Evolutionary conservation across 2,329 filamentous ascomycete genomes (phyloP), one percentile per base, ranked within the genome.

Genomic region (Diaporthe longicolla): DNA sequence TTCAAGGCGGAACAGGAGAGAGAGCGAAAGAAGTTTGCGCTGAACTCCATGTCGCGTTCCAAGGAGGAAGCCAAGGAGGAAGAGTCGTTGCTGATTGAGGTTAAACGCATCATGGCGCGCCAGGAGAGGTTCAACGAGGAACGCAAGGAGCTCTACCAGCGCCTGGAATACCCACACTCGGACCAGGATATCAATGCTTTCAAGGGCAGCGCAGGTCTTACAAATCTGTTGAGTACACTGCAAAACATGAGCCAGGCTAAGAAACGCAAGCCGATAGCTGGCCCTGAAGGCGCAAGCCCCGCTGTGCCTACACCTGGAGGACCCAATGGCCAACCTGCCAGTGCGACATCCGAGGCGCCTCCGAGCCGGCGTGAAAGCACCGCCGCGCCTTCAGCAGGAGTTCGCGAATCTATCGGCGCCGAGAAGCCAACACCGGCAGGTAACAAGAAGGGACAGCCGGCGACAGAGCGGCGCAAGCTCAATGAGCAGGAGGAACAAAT

Each of bases 51-150:
- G 77, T 91, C 92, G 63, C 91, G 97, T 54, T 93, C 93, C 11
- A 92, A 92, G 76, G 95, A 98, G 76, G 96, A 99, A 83, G 94
- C 96, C 35, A 92, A 94, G 76, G 97, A 99, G 82, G 97, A 99
- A 84, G 94, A 97, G 78, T 93, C 94, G 45, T 86, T 99, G 3
- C 89, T 99, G 24, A 89, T 96, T 74, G 97, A 99, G 81, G 90
- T 99, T 72, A 95, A 97, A 80, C 93, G 97, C 74, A 98, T 99
- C 77, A 90, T 97, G 79, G 92, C 94, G 76, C 92, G 95, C 75
- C 94, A 95, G 77, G 94, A 97, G 78, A 92, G 91, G 73, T 93
- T 98, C 80, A 94, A 97, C 81, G 92, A 94, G 77, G 95, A 98
- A 81, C 93, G 97, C 71, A 91, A 93, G 78, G 95, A 98, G 81